Base-by-base conservation (phyloP, 1,284 basidiomycete genomes). In the Irpex sp. region DNA sequence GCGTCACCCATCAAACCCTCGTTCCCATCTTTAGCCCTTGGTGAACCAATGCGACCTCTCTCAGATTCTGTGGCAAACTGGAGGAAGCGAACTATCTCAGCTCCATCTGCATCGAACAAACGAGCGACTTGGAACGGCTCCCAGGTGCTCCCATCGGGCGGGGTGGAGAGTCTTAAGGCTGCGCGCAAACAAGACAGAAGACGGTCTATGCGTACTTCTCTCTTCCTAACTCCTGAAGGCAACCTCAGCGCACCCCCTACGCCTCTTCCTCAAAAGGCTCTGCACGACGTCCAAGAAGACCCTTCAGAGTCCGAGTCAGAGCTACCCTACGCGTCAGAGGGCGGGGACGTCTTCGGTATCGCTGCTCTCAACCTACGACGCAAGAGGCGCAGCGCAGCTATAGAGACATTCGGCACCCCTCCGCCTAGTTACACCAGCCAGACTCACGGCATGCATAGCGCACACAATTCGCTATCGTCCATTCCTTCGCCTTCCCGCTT, bases 81-180 rank as follows among this genome's bases (percentile, higher is more conserved):
- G 65, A 70, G 72, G 5, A 65, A 61, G n/a, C 71, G 70, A 11
- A 70, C 68, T 11, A 68, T 59, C 5, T 72, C 73, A 17, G 65
- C 65, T 55, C 62, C 60, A 26, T 57, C 60, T 0, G 17, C 61
- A 4, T 58, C 33, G n/a, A 77, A 77, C 69, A 92, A 92, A 68
- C 82, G 89, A 15, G 81, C 84, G 15, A 91, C 89, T 0, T 93
- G 90, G 90, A 90, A 83, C 64, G 88, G 89, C 33, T 81, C 85
- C 1, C 86, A 88, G 64, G 71, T 79, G 5, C 80, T 3, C 74
- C 57, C 63, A 5, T 58, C 26, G 8, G 36, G 31, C 19, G 53
- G 56, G 13, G 31, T 62, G 3, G 61, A 66, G 0, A 74, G 74
- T 15, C 33, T 63, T 37, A 77, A 78, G 35, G 67, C 81, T 21